Base-by-base conservation (phyloP, 1,284 basidiomycete genomes). In the Hemileia vastatrix region DNA sequence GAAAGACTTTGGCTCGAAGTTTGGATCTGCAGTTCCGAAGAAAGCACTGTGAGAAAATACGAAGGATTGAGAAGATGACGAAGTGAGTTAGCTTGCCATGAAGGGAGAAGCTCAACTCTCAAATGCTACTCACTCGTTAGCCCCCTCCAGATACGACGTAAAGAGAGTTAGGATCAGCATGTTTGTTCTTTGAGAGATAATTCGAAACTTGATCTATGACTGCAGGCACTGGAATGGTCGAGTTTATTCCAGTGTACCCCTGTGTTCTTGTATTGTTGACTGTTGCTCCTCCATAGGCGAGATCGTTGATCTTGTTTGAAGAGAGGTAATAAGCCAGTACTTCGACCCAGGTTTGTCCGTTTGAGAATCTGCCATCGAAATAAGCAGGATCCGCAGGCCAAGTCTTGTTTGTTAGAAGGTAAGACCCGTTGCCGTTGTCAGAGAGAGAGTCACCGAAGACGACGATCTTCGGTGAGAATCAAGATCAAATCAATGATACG, bases 401-500 rank as follows among this genome's bases (percentile, higher is more conserved):
- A 11, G 67, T 63, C 15, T 40, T 24, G 62, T 68, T 68, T 36
- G 68, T 63, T 32, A 68, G 44, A 21, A 31, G 32, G 54, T 59
- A 69, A n/a, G 64, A 59, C 36, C 67, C 67, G 50, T 68, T 68
- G 32, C 68, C 68, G 51, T 69, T 68, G 54, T 69, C 68, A 13
- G 63, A 56, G 4, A 69, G 52, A 13, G 67, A 68, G 59, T 69
- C 68, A 19, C 67, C 67, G 56, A 67, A 66, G 33, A 66, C 63
- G 21, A 69, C 65, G 15, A 69, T 31, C 36, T 40, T 27, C 27
- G 27, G 27, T 27, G 27, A 27, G 27, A 27, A 27, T 27, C 27
- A 27, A 27, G 27, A 27, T 27, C 27, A 27, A 27, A 27, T 27
- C 27, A 27, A 27, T 27, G 27, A 27, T 27, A 27, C 27, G 27